Evolutionary conservation across 2,329 filamentous ascomycete species (phyloP).

Genomic region (Pseudogymnoascus sp.): DNA sequence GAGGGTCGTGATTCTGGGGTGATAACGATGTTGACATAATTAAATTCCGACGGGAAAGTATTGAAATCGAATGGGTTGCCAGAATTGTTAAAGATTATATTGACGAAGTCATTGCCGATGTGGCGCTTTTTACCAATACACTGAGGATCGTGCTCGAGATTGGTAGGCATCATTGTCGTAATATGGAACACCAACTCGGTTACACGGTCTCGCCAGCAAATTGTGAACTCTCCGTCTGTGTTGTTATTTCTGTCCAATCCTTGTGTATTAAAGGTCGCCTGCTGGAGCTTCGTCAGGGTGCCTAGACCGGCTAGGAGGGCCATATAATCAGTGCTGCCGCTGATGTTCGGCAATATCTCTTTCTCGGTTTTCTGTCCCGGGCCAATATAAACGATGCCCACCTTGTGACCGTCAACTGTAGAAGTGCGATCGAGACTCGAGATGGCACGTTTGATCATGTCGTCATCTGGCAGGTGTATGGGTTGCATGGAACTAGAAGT

Average conservation of each 20-base stretch:
- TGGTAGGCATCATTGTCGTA: constrained; percentile 93
- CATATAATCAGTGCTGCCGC: constrained; percentile 80
- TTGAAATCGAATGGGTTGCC: constrained; percentile 83
- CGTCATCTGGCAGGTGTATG: constrained; percentile 65
- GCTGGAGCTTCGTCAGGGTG: constrained; percentile 71
- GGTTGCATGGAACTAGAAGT: constrained; percentile 51
- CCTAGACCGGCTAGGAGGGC: constrained; percentile 78
- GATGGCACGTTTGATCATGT: constrained; percentile 54
- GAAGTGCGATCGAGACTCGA: constrained; percentile 77
- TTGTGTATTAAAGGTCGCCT: constrained; percentile 84
- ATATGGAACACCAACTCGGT: constrained; percentile 95
- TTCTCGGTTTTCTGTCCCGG: constrained; percentile 75
- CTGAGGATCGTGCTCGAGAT: constrained; percentile 65
- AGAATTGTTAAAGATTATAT: constrained; percentile 96
- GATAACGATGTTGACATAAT: constrained; percentile 94
- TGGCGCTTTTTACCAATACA: constrained; percentile 86
- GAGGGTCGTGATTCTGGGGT: constrained; percentile 75
- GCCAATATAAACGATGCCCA: constrained; percentile 88
- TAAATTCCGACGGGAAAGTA: constrained; percentile 91
- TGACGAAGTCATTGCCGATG: constrained; percentile 96
- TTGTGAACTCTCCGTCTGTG: constrained; percentile 77
- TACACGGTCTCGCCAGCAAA: constrained; percentile 90
- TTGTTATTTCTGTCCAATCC: constrained; percentile 74
- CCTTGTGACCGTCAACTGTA: constrained; percentile 89
- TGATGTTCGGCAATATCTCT: constrained; percentile 80